Evolutionary conservation across 768 basidiomycete genomes (phyloP), one percentile per base, ranked within the genome.

Genomic region (Tricholoma sp.): DNA sequence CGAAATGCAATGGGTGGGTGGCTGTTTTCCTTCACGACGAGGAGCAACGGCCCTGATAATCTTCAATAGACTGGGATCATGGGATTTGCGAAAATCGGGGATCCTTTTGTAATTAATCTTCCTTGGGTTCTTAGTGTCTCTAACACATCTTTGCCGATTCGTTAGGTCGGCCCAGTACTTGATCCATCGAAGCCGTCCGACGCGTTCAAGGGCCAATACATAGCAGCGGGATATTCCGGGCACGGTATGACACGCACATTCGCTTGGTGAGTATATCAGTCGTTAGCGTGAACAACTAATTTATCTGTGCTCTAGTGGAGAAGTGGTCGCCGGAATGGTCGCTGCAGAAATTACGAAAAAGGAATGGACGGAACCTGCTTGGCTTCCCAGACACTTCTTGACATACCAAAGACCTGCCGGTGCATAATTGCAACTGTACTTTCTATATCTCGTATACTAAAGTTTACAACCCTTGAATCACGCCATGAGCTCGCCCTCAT

Each of bases 221-320:
- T 91, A 12, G 74, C 83, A 6, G 89, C 84, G 0, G 90, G 89
- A 3, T 91, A 82, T 62, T 76, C 82, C 0, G 90, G 90, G 1
- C 90, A 91, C 60, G 91, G 90, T 0, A 91, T 92, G 88, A 83
- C 89, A 4, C 81, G 87, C 4, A 82, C 86, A 0, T 90, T 79
- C 67, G 83, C 80, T 29, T 89, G 88, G 89, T 86, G 62, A 43
- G 79, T 60, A 19, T 54, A 31, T 9, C 55, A 10, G 39, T 52
- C 27, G 46, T 39, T 16, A n/a, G 19, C 45, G 24, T 45, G 24
- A n/a, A 27, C 37, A 49, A 51, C 54, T 50, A 27, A 34, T 56
- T 43, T 9, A 37, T 18, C 14, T 27, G 27, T 57, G 53, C 52
- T 19, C 16, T 60, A 88, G 88, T 57, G 88, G 83, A 16, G 83